Percentiles rank a stretch among this genome's conserved stretches.
These are phyloP conservation scores for Westerdykella aurantiaca DNA, from an alignment of 2,329 filamentous ascomycete genomes.

Conservation along the genomic window DNA sequence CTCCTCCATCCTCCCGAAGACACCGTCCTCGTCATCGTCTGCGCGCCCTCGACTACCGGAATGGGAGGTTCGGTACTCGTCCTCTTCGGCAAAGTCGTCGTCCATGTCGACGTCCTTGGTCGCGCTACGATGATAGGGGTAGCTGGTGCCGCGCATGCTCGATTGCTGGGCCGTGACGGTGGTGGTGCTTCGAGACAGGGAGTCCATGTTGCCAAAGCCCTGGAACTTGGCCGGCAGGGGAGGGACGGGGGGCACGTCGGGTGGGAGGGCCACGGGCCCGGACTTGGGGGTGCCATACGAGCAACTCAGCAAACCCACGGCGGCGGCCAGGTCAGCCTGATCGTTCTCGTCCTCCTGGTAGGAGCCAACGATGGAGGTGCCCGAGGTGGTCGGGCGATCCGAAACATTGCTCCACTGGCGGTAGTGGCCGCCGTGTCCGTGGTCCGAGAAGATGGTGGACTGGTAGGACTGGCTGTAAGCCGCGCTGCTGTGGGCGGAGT, in stretches of 20 bases:
- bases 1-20: slow-evolving; percentile 96
- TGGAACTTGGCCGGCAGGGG: slow-evolving; percentile 77
- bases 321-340: slow-evolving; percentile 81
- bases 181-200: slow-evolving; percentile 52
- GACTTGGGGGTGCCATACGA: slow-evolving; percentile 78
- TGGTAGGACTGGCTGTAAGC: slow-evolving; percentile 72
- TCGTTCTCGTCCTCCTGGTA: slow-evolving; percentile 61
- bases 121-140: slow-evolving; percentile 45
- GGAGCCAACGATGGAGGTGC: slow-evolving; percentile 53
- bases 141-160: slow-evolving; percentile 59
- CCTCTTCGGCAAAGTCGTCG: slow-evolving; percentile 58
- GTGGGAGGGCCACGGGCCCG: slow-evolving; percentile 56
- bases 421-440: slow-evolving; percentile 54
- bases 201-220: slow-evolving; percentile 49
- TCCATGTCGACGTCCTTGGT: slow-evolving; percentile 47
- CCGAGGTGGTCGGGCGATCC: slow-evolving; percentile 72
- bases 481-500: slow-evolving; percentile 46
- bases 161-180: slow-evolving; percentile 53
- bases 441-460: slow-evolving; percentile 57
- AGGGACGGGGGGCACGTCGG: slow-evolving; percentile 80
- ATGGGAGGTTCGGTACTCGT: slow-evolving; percentile 51
- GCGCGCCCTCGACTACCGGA: slow-evolving; percentile 52
- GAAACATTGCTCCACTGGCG: slow-evolving; percentile 63
- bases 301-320: slow-evolving; percentile 83
- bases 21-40: slow-evolving; percentile 89